Evolutionary conservation across 139 green algal species (phyloP), one percentile per base, ranked within the genome.

Genomic region (Micromonas commoda): DNA sequence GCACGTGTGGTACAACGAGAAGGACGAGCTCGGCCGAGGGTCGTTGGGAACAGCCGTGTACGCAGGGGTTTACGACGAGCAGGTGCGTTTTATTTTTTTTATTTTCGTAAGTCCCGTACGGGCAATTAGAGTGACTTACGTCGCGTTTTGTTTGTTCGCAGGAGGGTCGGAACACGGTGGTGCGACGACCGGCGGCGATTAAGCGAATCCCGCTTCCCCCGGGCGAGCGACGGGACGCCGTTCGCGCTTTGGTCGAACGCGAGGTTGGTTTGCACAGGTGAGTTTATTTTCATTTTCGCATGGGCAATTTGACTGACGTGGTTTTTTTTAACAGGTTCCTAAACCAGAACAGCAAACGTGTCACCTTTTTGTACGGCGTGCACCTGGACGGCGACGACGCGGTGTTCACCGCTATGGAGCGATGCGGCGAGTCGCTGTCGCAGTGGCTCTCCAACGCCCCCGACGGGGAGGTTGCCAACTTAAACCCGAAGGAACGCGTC

Each of bases 1-100:
- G 26, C 34, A 28, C 37, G 61, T 75, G 35, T 75, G 68, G 68
- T 75, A 75, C 68, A 61, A 75, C 37, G 26, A 26, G 9, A 39
- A 5, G 20, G 5, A 61, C 3, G 33, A 61, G 52, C 38, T 75
- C 37, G 68, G 68, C 16, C 31, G 37, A 28, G 68, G 68, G 21
- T 75, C 68, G 35, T 37, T 75, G 1, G 68, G 68, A 1, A 61
- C 38, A 1, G 33, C 53, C 20, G 68, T 75, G 37, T 75, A 53
- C 38, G 29, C 52, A 61, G 68, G 68, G 9, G 52, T 39, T 26
- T 75, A 64, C 38, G 68, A 75, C 37, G 68, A 75, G 33, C 21
- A 39, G 20, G 37, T 24, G 19, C 21, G 37, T 4, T 39, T 26
- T 23, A 70, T 1, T 23, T 57, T n/a, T n/a, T n/a, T n/a, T n/a